Evolutionary conservation across 2,329 filamentous ascomycete genomes (phyloP).

Genomic region (Talaromyces atroroseus): DNA sequence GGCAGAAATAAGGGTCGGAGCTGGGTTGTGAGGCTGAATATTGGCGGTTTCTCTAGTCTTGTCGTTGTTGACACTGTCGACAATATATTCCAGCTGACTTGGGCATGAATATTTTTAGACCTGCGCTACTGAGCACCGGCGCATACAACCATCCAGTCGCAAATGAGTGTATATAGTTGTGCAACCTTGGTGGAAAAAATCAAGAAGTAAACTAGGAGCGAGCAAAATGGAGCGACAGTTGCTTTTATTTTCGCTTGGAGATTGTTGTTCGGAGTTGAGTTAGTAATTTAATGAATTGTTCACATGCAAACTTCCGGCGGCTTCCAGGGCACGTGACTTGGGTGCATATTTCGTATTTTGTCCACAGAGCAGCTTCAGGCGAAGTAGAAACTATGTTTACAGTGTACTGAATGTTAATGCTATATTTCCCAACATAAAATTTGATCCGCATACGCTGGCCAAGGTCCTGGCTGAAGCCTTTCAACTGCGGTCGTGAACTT

Average conservation of each 20-base stretch:
- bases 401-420: not conserved
- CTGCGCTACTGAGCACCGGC: conserved; percentile 1
- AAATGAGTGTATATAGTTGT: not conserved
- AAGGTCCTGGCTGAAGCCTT: not conserved
- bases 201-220: too few relatives aligned
- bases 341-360: not conserved
- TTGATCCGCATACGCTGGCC: not conserved
- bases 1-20: conserved; percentile 18
- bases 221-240: too few relatives aligned
- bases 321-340: conserved; percentile 8
- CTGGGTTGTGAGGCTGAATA: conserved; percentile 28
- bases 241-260: not conserved
- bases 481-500: not conserved
- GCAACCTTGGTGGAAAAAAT: too few relatives aligned
- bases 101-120: not conserved
- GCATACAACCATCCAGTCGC: conserved; percentile 1
- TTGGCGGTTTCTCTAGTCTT: conserved; percentile 21
- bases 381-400: not conserved
- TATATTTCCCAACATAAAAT: not conserved
- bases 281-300: not conserved
- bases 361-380: not conserved
- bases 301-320: conserved; percentile 9
- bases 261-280: not conserved
- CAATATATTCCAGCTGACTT: not conserved
- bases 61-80: not conserved